Conservation (phyloP, 192 early-diverging fungal species). For the Backusella australiensis region DNA sequence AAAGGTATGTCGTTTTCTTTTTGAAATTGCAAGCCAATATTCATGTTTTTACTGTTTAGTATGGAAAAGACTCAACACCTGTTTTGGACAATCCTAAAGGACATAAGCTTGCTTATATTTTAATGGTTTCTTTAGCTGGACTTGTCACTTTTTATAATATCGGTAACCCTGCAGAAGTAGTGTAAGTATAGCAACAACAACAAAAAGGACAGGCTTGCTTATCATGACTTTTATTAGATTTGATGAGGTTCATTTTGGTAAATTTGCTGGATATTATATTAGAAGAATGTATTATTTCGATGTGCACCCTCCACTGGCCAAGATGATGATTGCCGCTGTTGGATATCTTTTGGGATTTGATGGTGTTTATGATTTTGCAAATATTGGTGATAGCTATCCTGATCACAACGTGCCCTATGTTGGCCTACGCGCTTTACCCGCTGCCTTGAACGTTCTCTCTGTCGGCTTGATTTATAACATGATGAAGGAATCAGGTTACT, state of each 20-base stretch:
- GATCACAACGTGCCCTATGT: conserved; percentile 84
- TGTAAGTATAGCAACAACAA: conserved; percentile 42
- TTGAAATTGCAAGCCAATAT: neutral
- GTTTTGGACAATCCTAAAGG: neutral
- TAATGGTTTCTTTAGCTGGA: neutral
- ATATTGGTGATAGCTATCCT: conserved; percentile 83
- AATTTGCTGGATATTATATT: conserved; percentile 68
- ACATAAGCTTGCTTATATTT: neutral
- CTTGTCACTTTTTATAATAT: conserved; percentile 71
- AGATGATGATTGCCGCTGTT: conserved; percentile 78
- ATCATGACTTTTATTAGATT: conserved; percentile 6
- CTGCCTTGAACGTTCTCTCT: conserved; percentile 70
- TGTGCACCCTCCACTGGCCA: conserved; percentile 94
- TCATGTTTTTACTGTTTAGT: neutral
- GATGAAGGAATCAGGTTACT: conserved; percentile 75
- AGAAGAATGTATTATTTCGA: conserved; percentile 89
- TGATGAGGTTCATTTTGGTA: conserved; percentile 35
- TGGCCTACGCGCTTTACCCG: conserved; percentile 72
- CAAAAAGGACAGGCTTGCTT: neutral
- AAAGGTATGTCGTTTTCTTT: neutral
- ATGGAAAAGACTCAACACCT: conserved; percentile 15
- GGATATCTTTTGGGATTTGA: conserved; percentile 83
- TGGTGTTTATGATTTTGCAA: conserved; percentile 84
- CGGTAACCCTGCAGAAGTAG: conserved; percentile 67
- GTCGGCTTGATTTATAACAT: conserved; percentile 78